phyloP scores from a whole-genome alignment of 495 filamentous ascomycete species.

The Neurospora terricola region DNA sequence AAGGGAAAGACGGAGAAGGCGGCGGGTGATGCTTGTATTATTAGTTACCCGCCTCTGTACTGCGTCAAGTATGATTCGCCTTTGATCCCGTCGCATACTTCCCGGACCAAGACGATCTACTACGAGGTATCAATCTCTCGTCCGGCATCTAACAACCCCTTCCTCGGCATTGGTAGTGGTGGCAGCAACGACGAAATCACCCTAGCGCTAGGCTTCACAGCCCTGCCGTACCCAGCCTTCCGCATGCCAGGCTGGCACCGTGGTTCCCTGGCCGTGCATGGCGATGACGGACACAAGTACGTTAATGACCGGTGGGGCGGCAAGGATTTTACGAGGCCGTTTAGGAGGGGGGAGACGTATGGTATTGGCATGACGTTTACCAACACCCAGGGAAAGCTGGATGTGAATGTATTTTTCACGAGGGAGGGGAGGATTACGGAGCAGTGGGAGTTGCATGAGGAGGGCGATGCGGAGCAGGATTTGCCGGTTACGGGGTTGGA shows the following conservation, averaged over 20 bases:
- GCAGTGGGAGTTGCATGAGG: slow-evolving; percentile 79
- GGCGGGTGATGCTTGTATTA: slow-evolving; percentile 42
- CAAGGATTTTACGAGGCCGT: slow-evolving; percentile 51
- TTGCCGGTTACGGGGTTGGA: slow-evolving; percentile 63
- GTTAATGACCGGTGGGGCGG: slow-evolving; percentile 83
- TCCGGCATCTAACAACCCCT: not conserved
- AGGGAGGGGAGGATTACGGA: slow-evolving; percentile 54
- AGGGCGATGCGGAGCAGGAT: slow-evolving; percentile 56
- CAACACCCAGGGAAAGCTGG: slow-evolving; percentile 25
- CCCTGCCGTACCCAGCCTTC: slow-evolving; percentile 78
- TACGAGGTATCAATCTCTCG: slow-evolving; percentile 59
- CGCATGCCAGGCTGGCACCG: slow-evolving; percentile 88
- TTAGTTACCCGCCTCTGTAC: slow-evolving; percentile 68
- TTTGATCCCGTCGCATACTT: slow-evolving; percentile 22
- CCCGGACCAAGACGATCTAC: slow-evolving; percentile 54
- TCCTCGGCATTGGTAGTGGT: slow-evolving; percentile 4
- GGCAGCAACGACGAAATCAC: slow-evolving; percentile 42
- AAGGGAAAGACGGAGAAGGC: slow-evolving; percentile 18
- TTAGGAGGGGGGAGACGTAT: slow-evolving; percentile 34
- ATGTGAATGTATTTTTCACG: slow-evolving; percentile 68
- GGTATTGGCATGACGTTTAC: slow-evolving; percentile 61
- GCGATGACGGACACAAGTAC: slow-evolving; percentile 81
- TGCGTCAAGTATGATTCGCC: slow-evolving; percentile 60
- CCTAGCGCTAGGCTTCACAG: slow-evolving; percentile 68
- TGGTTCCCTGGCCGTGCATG: slow-evolving; percentile 75